Base-by-base conservation (phyloP, 768 basidiomycete genomes). In the Amanita exitialis region DNA sequence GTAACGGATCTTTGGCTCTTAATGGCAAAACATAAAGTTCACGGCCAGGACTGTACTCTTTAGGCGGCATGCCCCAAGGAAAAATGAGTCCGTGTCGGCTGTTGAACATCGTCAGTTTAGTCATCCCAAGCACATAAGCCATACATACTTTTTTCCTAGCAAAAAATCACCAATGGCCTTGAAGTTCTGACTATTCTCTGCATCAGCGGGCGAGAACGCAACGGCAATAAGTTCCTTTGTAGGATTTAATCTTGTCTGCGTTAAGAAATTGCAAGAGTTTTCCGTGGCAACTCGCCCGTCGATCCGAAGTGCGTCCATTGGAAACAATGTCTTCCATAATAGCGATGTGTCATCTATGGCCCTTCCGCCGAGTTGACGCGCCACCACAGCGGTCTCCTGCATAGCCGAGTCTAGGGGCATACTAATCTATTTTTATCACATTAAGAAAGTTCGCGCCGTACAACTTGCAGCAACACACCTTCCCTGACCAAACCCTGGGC, bases 1-100 rank as follows among this genome's bases (percentile, higher is more conserved):
- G 92, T 1, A 93, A 66, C 0, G 82, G 72, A 45, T 83, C 76
- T 25, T 66, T 72, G 20, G 84, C 72, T 18, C 74, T 69, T 13
- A 95, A 66, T 1, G 92, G 92, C 15, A 94, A 76, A 57, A 94
- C 77, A 59, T 95, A 95, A 32, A 94, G 67, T 62, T 95, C 92
- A 51, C 86, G 84, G 30, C 90, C 91, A 36, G 86, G 85, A 51
- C 79, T 74, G 59, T 78, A 67, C 9, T 90, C 83, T 56, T 85
- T 82, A 7, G 86, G 82, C 36, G 79, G 76, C 43, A 71, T 71
- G 1, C 89, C 86, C 90, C 90, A 92, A 7, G 90, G 90, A 56
- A 91, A 90, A 16, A 90, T 78, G 18, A 92, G 74, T 8, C 86
- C 90, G 62, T 92, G 88, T 18, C 90, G 90, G 47, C 90, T 92